A percentile compares a stretch with the other conserved stretches of the same genome.
Evolutionary conservation across 2,329 filamentous ascomycete genomes (phyloP).

Genomic region (Fusarium sp.): DNA sequence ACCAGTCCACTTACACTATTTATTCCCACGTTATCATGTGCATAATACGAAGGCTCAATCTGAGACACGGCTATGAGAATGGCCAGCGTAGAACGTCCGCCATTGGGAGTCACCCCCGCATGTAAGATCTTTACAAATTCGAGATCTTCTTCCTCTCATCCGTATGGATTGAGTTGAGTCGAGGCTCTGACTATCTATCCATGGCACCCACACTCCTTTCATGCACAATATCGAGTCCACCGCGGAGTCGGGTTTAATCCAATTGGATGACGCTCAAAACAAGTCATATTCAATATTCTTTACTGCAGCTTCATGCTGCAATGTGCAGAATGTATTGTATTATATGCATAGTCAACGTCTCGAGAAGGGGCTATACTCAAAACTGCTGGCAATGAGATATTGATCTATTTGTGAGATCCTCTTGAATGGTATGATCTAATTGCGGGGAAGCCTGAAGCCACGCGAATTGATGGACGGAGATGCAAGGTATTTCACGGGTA

Average conservation of each 20-base stretch:
- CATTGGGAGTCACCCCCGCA: constrained; percentile 2
- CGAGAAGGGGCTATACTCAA: constrained; percentile 1
- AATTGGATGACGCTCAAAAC: constrained; percentile 36
- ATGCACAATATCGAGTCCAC: constrained; percentile 37
- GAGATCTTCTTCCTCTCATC: constrained; percentile 12
- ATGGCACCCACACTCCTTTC: constrained; percentile 31
- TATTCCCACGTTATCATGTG: constrained; percentile 13
- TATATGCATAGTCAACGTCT: constrained; percentile 8
- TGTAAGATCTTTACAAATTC: constrained; percentile 6
- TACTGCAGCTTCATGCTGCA: neutral
- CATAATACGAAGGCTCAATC: constrained; percentile 2
- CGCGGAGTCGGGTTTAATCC: constrained; percentile 33
- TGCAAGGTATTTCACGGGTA: constrained; percentile 15
- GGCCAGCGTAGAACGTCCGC: constrained; percentile 12
- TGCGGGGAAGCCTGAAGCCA: constrained; percentile 34
- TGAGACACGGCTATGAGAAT: constrained; percentile 13
- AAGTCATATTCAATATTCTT: constrained; percentile 17
- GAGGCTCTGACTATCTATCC: constrained; percentile 16
- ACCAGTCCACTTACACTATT: constrained; percentile 21
- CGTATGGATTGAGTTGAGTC: constrained; percentile 11
- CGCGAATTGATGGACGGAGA: constrained; percentile 24
- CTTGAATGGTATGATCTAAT: neutral
- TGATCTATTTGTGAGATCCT: neutral
- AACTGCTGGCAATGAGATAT: neutral
- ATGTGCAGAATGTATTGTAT: neutral